Evolutionary conservation across 148 eudicot species (phyloP), one percentile per base, ranked within the genome.

Genomic region (Pharnaceum exiguum): DNA sequence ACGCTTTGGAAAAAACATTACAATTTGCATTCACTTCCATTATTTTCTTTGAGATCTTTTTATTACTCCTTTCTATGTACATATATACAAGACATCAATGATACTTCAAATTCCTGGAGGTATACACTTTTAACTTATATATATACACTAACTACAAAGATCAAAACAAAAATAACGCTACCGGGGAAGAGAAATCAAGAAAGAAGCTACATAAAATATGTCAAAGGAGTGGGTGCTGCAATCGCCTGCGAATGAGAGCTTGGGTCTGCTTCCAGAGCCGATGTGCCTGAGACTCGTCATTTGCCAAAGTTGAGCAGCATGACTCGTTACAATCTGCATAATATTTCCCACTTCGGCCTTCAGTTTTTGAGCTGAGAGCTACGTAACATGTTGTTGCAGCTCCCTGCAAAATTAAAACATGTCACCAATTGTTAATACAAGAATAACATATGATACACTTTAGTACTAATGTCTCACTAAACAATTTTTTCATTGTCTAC

Each of bases 371-470:
- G 66, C 86, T 81, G 39, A 87, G 57, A 1, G 94, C 98, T 19
- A 87, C 94, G 59, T 85, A 87, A 56, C 96, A 91, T 63, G 86
- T 87, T 5, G 96, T 91, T 46, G 98, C 85, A 64, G 96, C 95
- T 24, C 96, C 96, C 93, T 87, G 69, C 64, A 60, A 7, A 21
- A 29, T 39, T 15, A 9, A 55, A 17, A 3, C 31, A 46, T 3
- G 19, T 25, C 10, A 42, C n/a, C n/a, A n/a, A n/a, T n/a, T n/a
- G n/a, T n/a, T n/a, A n/a, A n/a, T n/a, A n/a, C n/a, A n/a, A n/a
- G n/a, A n/a, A n/a, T n/a, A n/a, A n/a, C n/a, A n/a, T n/a, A n/a
- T n/a, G n/a, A n/a, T n/a, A n/a, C n/a, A n/a, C n/a, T n/a, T n/a
- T n/a, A n/a, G n/a, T n/a, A n/a, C n/a, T n/a, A n/a, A n/a, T n/a